Percentiles rank a stretch among this genome's conserved stretches.
These are phyloP conservation scores for Sambucus nigra DNA, from an alignment of 129 eudicot species.

Conservation along the genomic window DNA sequence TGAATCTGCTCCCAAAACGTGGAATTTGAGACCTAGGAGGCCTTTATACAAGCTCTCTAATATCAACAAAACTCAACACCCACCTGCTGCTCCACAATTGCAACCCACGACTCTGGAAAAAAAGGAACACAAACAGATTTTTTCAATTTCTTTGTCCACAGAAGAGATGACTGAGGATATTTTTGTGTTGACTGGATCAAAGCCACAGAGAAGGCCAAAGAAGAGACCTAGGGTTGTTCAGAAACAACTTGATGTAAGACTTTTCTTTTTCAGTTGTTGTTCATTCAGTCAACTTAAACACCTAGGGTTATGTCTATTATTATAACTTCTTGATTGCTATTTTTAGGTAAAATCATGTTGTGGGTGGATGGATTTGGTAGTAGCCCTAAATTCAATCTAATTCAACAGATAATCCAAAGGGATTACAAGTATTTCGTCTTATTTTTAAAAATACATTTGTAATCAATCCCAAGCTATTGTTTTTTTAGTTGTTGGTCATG, in stretches of 20 bases:
- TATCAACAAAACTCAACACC: not conserved
- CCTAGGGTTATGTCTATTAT: too few species aligned
- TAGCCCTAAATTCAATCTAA: too few species aligned
- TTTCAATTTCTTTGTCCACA: constrained; percentile 1
- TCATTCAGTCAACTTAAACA: too few species aligned
- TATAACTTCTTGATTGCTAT: too few species aligned
- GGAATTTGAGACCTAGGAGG: constrained; percentile 79
- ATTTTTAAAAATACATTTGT: too few species aligned
- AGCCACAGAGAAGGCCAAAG: constrained; percentile 3
- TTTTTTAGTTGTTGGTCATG: too few species aligned
- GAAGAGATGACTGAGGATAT: constrained; percentile 15
- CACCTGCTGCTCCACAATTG: not conserved
- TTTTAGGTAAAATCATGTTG: too few species aligned
- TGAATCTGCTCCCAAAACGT: constrained; percentile 31
- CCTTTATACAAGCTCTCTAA: constrained; percentile 27
- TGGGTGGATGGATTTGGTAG: too few species aligned
- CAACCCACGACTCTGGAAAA: not conserved
- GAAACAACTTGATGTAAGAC: constrained; percentile 10
- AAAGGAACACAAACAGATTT: constrained; percentile 11
- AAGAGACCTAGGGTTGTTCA: constrained; percentile 7
- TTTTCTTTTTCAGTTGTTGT: not conserved
- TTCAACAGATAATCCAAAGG: too few species aligned
- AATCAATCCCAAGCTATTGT: too few species aligned
- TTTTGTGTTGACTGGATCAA: constrained; percentile 5
- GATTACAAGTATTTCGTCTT: too few species aligned